These are phyloP conservation scores for Schizochytrium sp. DNA, from an alignment of 108 stramenopile genomes.

Conservation along the genomic window DNA sequence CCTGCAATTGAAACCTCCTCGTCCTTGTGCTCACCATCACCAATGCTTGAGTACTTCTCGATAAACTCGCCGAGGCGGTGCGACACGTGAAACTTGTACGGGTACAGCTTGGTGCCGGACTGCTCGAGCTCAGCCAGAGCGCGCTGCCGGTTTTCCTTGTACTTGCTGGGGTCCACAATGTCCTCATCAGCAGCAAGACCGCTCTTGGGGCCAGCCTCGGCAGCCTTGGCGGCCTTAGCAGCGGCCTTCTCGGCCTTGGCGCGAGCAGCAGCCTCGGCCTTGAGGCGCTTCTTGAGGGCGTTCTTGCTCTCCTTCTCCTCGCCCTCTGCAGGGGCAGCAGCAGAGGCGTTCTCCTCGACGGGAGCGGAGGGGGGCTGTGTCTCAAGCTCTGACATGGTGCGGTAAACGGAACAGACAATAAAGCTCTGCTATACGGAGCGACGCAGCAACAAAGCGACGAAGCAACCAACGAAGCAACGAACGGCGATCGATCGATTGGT, in stretches of 20 bases:
- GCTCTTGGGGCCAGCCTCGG: not conserved
- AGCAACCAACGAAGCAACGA: too few relatives aligned
- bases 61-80: slow-evolving; percentile 90
- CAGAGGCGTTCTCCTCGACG: not conserved
- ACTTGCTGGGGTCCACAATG: slow-evolving; percentile 89
- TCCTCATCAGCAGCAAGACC: slow-evolving; percentile 61
- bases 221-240: slow-evolving; percentile 59
- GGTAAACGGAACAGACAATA: too few relatives aligned
- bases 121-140: slow-evolving; percentile 84
- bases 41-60: slow-evolving; percentile 80
- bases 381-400: not conserved
- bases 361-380: not conserved
- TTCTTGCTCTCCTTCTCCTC: slow-evolving; percentile 57
- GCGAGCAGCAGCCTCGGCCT: slow-evolving; percentile 13
- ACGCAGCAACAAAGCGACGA: too few relatives aligned
- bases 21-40: slow-evolving; percentile 83
- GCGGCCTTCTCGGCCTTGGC: slow-evolving; percentile 59
- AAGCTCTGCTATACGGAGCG: too few relatives aligned
- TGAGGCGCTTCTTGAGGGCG: slow-evolving; percentile 54
- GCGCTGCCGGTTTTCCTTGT: slow-evolving; percentile 89
- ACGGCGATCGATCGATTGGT: too few relatives aligned
- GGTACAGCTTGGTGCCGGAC: slow-evolving; percentile 91
- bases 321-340: slow-evolving; percentile 10
- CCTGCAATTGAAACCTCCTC: slow-evolving; percentile 88
- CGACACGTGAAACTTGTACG: slow-evolving; percentile 96